Percentiles rank a stretch among this genome's conserved stretches.
Conservation (phyloP, 805 yeast species). For the Cyberlindnera misumaiensis region DNA sequence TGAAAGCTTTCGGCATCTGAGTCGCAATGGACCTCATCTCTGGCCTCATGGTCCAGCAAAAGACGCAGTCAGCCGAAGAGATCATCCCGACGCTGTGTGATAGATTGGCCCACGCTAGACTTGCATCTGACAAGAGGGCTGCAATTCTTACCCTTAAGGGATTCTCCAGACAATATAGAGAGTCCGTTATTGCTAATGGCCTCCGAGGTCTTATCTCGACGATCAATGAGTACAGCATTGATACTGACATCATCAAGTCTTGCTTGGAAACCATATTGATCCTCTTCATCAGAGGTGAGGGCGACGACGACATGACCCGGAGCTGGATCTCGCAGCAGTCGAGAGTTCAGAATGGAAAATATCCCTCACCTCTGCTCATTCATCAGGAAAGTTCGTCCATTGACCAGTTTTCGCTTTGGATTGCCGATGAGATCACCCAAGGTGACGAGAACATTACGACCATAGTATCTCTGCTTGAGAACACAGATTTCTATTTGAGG, state of each 20-base stretch:
- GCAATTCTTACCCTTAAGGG: slow-evolving; percentile 88
- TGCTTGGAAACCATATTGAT: slow-evolving; percentile 80
- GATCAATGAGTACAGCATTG: slow-evolving; percentile 58
- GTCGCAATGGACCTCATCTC: slow-evolving; percentile 32
- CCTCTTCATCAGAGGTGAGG: slow-evolving; percentile 65
- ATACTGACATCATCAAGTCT: slow-evolving; percentile 67
- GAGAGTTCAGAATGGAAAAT: slow-evolving; percentile 67
- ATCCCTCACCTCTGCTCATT: slow-evolving; percentile 64
- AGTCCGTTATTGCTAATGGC: slow-evolving; percentile 83
- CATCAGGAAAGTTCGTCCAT: slow-evolving; percentile 38
- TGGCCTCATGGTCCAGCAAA: slow-evolving; percentile 40
- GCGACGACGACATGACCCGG: slow-evolving; percentile 57
- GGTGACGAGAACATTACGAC: slow-evolving; percentile 26
- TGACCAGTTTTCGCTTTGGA: slow-evolving; percentile 90
- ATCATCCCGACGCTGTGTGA: slow-evolving; percentile 87
- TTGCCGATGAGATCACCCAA: slow-evolving; percentile 88
- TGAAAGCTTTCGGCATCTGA: background rate
- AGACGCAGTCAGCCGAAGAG: slow-evolving; percentile 60
- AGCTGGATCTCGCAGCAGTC: slow-evolving; percentile 73
- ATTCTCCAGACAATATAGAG: slow-evolving; percentile 83
- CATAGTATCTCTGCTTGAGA: slow-evolving; percentile 39
- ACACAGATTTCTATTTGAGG: slow-evolving; percentile 63
- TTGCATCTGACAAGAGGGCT: slow-evolving; percentile 80
- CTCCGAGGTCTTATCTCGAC: slow-evolving; percentile 65
- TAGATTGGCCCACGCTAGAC: slow-evolving; percentile 72